phyloP scores from a whole-genome alignment of 2,329 filamentous ascomycete genomes.

The Alternaria postmessia region DNA sequence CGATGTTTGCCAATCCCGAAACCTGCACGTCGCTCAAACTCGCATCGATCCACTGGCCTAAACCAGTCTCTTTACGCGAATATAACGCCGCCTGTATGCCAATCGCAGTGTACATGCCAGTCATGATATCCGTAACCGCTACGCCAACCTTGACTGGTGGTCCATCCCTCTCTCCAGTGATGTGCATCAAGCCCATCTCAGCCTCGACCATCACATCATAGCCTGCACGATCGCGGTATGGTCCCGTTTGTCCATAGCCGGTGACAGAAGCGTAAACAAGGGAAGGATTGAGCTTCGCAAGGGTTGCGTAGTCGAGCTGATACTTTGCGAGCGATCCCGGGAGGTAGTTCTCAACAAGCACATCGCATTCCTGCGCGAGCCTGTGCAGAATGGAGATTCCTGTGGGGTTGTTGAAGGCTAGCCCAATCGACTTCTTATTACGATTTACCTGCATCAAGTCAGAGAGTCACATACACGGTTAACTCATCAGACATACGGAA shows the following conservation, averaged over 20 bases:
- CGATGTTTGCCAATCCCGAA: constrained; percentile 89
- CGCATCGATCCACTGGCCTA: constrained; percentile 91
- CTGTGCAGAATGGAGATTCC: constrained; percentile 87
- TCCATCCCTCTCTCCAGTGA: constrained; percentile 86
- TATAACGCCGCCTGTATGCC: constrained; percentile 91
- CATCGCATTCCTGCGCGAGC: constrained; percentile 82
- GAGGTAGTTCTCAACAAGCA: constrained; percentile 95
- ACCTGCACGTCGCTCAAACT: constrained; percentile 93
- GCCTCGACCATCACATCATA: constrained; percentile 99
- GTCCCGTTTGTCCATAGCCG: constrained; percentile 93
- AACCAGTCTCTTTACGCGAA: constrained; percentile 74
- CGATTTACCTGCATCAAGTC: constrained; percentile 75
- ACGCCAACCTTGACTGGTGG: constrained; percentile 98
- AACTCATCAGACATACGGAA: constrained; percentile 63
- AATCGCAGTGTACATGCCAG: constrained; percentile 92
- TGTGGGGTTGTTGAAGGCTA: constrained; percentile 85
- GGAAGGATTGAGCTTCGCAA: constrained; percentile 79
- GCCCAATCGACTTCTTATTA: constrained; percentile 92
- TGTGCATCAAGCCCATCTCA: constrained; percentile 98
- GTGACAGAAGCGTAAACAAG: constrained; percentile 96
- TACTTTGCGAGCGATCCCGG: constrained; percentile 90
- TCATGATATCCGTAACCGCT: constrained; percentile 93
- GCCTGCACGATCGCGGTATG: constrained; percentile 83
- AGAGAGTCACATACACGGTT: background rate
- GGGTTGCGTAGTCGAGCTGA: constrained; percentile 81